phyloP scores from a whole-genome alignment of 331 rosid genomes.

The Rosa hybrid region DNA sequence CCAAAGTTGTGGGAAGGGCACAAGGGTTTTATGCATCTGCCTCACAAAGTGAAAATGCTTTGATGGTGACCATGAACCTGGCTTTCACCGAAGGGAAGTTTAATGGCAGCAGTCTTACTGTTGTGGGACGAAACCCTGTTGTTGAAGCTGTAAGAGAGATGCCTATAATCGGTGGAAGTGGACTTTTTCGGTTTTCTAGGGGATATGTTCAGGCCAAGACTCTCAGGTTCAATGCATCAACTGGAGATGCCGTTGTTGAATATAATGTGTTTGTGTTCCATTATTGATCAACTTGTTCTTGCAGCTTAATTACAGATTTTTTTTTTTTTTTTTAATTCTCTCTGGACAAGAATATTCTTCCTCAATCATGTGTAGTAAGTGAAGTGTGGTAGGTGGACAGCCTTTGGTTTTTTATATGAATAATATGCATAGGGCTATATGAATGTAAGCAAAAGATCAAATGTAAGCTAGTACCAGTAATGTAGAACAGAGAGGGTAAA shows the following conservation, averaged over 20 bases:
- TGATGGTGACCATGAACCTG: conserved; percentile 53
- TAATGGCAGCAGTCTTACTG: conserved; percentile 60
- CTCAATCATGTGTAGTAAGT: neutral
- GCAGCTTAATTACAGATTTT: neutral
- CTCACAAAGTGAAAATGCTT: conserved; percentile 40
- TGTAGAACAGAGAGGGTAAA: neutral
- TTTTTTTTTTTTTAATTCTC: neutral
- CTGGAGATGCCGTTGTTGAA: conserved; percentile 39
- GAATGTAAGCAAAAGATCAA: no score
- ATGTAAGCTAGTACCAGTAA: neutral
- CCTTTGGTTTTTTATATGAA: neutral
- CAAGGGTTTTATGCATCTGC: conserved; percentile 61
- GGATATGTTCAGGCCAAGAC: conserved; percentile 56
- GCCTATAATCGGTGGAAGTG: conserved; percentile 65
- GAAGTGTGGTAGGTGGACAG: neutral
- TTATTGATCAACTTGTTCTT: conserved; percentile 5
- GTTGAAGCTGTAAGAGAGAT: conserved; percentile 51
- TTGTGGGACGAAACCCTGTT: conserved; percentile 52
- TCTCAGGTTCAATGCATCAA: neutral
- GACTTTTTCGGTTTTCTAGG: conserved; percentile 57
- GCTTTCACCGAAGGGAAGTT: conserved; percentile 53
- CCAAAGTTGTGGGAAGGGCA: conserved; percentile 54
- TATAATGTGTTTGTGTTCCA: conserved; percentile 39
- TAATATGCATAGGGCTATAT: no score
- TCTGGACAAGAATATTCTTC: neutral